Conservation (phyloP, 768 basidiomycete genomes). For the Tricholoma furcatifolium region DNA sequence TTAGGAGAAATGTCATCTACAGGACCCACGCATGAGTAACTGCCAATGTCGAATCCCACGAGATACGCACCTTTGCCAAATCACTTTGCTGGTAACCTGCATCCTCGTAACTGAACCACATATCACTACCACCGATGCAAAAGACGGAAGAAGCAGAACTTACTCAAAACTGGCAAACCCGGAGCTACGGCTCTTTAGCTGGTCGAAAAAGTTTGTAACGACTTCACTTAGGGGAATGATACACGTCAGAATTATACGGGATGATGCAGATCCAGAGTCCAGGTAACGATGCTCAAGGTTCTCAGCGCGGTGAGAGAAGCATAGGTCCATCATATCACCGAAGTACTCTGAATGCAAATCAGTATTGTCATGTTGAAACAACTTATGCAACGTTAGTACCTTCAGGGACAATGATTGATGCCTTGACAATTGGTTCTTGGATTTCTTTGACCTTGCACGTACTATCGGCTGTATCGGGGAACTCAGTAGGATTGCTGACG, state of each 20-base stretch:
- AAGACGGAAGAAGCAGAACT: constrained; percentile 20
- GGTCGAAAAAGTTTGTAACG: constrained; percentile 93
- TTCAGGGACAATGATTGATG: constrained; percentile 93
- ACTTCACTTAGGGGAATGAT: constrained; percentile 89
- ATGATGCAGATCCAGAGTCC: constrained; percentile 52
- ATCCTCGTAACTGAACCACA: constrained; percentile 80
- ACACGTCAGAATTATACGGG: constrained; percentile 80
- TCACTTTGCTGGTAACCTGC: constrained; percentile 83
- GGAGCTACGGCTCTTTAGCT: constrained; percentile 88
- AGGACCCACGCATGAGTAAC: not conserved
- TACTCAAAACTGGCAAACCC: constrained; percentile 93
- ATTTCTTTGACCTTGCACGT: constrained; percentile 65
- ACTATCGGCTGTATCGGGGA: constrained; percentile 78
- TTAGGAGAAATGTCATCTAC: constrained; percentile 90
- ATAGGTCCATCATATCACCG: constrained; percentile 95
- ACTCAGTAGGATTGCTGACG: constrained; percentile 93
- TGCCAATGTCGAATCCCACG: not conserved
- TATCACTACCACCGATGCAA: not conserved
- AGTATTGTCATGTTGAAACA: not conserved
- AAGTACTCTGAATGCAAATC: constrained; percentile 65
- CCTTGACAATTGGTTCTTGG: constrained; percentile 91
- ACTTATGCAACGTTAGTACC: constrained; percentile 39
- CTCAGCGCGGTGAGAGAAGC: constrained; percentile 80
- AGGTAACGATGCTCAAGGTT: constrained; percentile 84
- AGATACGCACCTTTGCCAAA: constrained; percentile 68